Base-by-base conservation (phyloP, 1,139 yeast genomes). In the Lodderomyces margitis region DNA sequence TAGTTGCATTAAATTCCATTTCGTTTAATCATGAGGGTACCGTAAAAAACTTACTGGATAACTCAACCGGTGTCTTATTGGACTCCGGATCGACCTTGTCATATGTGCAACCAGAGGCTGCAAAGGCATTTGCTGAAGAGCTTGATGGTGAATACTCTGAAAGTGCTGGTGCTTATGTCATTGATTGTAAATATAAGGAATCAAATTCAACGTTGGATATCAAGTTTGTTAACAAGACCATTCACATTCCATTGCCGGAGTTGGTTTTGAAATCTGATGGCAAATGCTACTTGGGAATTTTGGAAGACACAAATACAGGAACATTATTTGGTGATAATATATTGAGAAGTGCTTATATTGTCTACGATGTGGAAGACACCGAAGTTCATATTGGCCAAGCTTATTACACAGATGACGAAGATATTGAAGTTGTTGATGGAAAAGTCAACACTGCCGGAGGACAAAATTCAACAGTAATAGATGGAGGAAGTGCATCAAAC, bases 341-440 rank as follows among this genome's bases (percentile, higher is more conserved):
- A 62, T 64, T 89, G 53, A 74, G 87, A 46, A 71, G 78, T 40
- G 89, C 87, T 7, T 88, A 88, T 57, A 78, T 82, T 41, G 95
- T 87, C 35, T 87, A 77, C 53, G 94, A 89, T 61, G 64, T 87
- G 48, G 89, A 84, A 23, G 77, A 75, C 48, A 62, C 67, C 41
- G 79, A 81, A 54, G 68, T 88, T 23, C 81, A 83, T 1, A 45
- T 89, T 40, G 96, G 94, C 1, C 87, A 77, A 51, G 83, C 81
- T 5, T 64, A 63, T 42, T 55, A 58, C 37, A 57, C 75, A 15
- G 30, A 40, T 24, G 41, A 37, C 19, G 44, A 43, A 38, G 42
- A 43, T 31, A 33, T 43, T n/a, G 46, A 43, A 30, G 35, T 44
- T 16, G 36, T 44, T 5, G 23, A 39, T 3, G 16, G 8, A n/a